Base-by-base conservation (phyloP, 345 rosid species). In the Euphorbia tirucalli region DNA sequence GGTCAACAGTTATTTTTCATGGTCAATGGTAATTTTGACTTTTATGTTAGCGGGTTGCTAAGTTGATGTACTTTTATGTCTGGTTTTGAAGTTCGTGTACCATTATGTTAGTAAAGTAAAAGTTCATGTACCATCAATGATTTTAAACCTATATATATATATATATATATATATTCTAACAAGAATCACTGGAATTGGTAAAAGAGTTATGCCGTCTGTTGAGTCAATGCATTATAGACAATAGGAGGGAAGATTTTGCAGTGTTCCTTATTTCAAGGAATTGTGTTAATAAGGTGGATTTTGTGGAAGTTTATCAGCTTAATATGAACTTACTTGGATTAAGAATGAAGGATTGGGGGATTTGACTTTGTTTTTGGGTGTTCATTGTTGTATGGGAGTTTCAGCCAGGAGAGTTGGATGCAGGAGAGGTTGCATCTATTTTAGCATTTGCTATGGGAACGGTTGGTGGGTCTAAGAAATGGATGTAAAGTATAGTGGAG, bases 261-360 rank as follows among this genome's bases (percentile, higher is more conserved):
- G 74, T 76, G 65, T 74, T 83, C 19, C 79, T 81, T 2, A 15
- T 75, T 0, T 78, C 73, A 7, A 68, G 55, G 59, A 65, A 70
- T 37, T 32, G 72, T 11, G 66, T 4, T 24, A 65, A 66, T 1
- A 30, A 43, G n/a, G 74, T 78, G 46, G 79, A 83, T 59, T 72
- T 41, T 11, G 81, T 76, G 5, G 81, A 78, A 57, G 76, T 78
- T 44, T 69, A 65, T 55, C 15, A 30, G 73, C 79, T 83, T 16
- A 46, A 74, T 30, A 3, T 44, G 69, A 69, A 4, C 69, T 78
- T 1, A 60, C 8, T 1, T 71, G 82, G 81, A 57, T 25, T 11
- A 79, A 57, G 66, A 57, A 24, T 59, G 68, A 61, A 11, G 73
- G 14, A 5, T 18, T 80, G n/a, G 69, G 67, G 1, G 75, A 76